Conservation (phyloP, 345 rosid genomes). For the Mangifera indica region DNA sequence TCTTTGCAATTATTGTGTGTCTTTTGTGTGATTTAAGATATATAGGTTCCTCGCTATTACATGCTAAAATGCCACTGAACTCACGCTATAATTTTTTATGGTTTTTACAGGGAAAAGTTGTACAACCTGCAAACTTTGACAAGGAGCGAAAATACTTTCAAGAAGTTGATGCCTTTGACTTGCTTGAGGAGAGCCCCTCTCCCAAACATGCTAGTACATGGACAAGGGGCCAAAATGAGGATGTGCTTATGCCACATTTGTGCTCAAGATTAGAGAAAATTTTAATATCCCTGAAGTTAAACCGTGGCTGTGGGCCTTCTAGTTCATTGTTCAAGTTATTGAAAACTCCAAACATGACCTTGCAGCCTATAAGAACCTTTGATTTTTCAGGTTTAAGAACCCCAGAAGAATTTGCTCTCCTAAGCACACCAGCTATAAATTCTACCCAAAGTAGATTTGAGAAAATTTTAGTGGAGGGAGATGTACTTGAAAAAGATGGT, state of each 20-base stretch:
- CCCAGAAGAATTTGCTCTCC: conserved; percentile 39
- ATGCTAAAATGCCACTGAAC: neutral
- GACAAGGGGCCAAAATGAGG: conserved; percentile 49
- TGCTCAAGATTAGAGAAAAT: conserved; percentile 76
- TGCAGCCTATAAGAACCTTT: conserved; percentile 30
- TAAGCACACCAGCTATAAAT: conserved; percentile 28
- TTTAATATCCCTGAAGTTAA: conserved; percentile 60
- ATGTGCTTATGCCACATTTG: conserved; percentile 42
- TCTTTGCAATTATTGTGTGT: neutral
- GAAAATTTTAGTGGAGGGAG: conserved; percentile 23
- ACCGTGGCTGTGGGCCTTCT: conserved; percentile 56
- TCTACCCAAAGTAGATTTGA: conserved; percentile 38
- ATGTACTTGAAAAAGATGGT: conserved; percentile 26
- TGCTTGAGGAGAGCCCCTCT: conserved; percentile 98
- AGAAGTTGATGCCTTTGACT: conserved; percentile 90
- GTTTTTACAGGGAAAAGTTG: conserved; percentile 50
- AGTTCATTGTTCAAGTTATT: conserved; percentile 76
- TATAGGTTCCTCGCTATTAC: neutral
- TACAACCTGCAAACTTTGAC: conserved; percentile 51
- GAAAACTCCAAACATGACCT: conserved; percentile 46
- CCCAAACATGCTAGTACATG: conserved; percentile 73
- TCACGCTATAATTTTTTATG: conserved; percentile 2
- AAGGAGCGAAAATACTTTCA: conserved; percentile 73
- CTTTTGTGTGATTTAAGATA: neutral
- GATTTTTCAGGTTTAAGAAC: conserved; percentile 37